Evolutionary conservation across 352 stramenopile genomes (phyloP).

Genomic region (Phytophthora hibernalis): DNA sequence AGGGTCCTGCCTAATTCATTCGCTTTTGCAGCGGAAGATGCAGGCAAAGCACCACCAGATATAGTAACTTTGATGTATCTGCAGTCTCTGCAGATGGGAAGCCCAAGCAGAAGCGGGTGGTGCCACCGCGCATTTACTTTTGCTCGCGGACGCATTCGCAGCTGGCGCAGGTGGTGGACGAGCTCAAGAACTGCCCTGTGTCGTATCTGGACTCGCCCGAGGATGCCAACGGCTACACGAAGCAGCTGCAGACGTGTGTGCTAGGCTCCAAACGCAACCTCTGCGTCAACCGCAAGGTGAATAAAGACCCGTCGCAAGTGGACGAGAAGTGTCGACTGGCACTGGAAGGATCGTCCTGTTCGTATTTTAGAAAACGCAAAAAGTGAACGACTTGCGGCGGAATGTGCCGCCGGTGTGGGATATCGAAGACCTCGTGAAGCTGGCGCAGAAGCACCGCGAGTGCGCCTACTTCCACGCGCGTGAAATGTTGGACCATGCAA

Average conservation of each 20-base stretch:
- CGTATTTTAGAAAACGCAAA: conserved; percentile 48
- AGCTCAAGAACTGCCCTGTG: conserved; percentile 79
- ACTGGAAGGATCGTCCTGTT: conserved; percentile 39
- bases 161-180: conserved; percentile 79
- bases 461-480: conserved; percentile 82
- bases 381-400: conserved; percentile 46
- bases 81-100: conserved; percentile 42
- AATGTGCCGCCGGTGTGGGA: conserved; percentile 80
- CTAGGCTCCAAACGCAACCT: conserved; percentile 84
- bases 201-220: conserved; percentile 64
- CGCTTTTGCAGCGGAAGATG: conserved; percentile 19
- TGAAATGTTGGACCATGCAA: conserved; percentile 57
- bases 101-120: conserved; percentile 36
- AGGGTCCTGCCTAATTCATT: conserved; percentile 38
- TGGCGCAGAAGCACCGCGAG: conserved; percentile 79
- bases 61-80: conserved; percentile 11
- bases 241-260: conserved; percentile 79
- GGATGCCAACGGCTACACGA: conserved; percentile 35
- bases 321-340: conserved; percentile 78
- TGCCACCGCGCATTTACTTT: conserved; percentile 82
- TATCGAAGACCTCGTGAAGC: conserved; percentile 80
- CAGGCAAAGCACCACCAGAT: conserved; percentile 2
- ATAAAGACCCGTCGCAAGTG: conserved; percentile 58
- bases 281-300: conserved; percentile 82
- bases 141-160: conserved; percentile 91